Evolutionary conservation across 768 basidiomycete species (phyloP), one percentile per base, ranked within the genome.

Genomic region (Cystofilobasidium ferigula): DNA sequence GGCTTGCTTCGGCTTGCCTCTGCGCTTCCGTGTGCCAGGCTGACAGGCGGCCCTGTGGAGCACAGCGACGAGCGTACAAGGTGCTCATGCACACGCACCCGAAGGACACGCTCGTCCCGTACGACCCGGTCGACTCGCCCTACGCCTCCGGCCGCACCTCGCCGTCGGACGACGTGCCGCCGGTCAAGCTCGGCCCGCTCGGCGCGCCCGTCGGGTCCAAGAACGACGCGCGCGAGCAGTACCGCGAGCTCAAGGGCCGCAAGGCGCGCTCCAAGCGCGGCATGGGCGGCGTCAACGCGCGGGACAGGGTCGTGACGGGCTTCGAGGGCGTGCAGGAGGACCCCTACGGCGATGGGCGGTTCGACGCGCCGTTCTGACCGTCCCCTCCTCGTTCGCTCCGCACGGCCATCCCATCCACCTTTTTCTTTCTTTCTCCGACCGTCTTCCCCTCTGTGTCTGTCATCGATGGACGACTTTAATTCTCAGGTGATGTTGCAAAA

Each of bases 291-390:
- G 59, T 10, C 51, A 51, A 10, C 36, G 35, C 24, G 61, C n/a
- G 64, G 36, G 36, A 53, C 20, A 14, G 42, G 53, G 14, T 14
- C 18, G 28, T 54, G 32, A 28, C 4, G 10, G 57, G 64, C 8
- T 59, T 66, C 30, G 64, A 40, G 6, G 59, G 51, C 10, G 64
- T 66, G n/a, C 48, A 61, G 40, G 64, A 66, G 34, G 64, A 66
- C 43, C 64, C 64, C 48, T 66, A 66, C 45, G 64, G 64, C 32
- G 64, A 66, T 38, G 63, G 63, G 22, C 45, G 63, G 57, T 64
- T 64, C 24, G 63, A 64, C 47, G 63, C 63, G 9, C 63, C 63
- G 7, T 64, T 64, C 30, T 64, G 48, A 38, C n/a, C n/a, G n/a
- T n/a, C n/a, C n/a, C n/a, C n/a, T n/a, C n/a, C n/a, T n/a, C n/a